Conservation (phyloP, 441 rosid species). For the Gossypium trilobum region DNA sequence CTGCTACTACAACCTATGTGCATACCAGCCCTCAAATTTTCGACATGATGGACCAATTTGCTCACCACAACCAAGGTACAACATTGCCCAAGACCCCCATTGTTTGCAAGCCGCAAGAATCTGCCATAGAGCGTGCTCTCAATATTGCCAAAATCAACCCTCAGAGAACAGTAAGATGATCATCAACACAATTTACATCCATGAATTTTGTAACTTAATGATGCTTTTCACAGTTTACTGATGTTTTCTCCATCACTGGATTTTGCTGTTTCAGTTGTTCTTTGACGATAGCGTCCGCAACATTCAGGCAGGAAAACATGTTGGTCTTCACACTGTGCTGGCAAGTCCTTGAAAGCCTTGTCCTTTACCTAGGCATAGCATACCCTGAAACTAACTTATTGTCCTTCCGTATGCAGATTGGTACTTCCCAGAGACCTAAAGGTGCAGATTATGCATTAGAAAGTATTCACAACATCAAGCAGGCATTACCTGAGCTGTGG, state of each 20-base stretch:
- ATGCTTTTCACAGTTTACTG: neutral
- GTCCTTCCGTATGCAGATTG: constrained; percentile 39
- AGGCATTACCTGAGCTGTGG: constrained; percentile 84
- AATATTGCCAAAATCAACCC: constrained; percentile 65
- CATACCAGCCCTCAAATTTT: constrained; percentile 27
- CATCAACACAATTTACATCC: neutral
- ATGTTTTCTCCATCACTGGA: neutral
- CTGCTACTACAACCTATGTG: neutral
- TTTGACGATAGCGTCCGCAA: constrained; percentile 89
- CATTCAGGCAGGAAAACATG: constrained; percentile 74
- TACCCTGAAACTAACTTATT: neutral
- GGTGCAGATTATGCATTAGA: constrained; percentile 89
- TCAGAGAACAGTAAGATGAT: constrained; percentile 55
- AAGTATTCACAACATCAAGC: constrained; percentile 80
- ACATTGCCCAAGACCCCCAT: constrained; percentile 62
- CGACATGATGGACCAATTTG: constrained; percentile 49
- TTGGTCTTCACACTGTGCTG: constrained; percentile 80
- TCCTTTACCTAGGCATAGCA: neutral
- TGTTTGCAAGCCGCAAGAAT: constrained; percentile 75
- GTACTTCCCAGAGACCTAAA: constrained; percentile 61
- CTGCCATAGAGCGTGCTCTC: constrained; percentile 61
- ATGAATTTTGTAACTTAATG: neutral
- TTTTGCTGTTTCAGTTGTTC: constrained; percentile 52
- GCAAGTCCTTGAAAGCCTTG: constrained; percentile 28
- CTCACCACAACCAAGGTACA: constrained; percentile 31